phyloP scores from a whole-genome alignment of 345 rosid genomes.

The Cardamine occulta region DNA sequence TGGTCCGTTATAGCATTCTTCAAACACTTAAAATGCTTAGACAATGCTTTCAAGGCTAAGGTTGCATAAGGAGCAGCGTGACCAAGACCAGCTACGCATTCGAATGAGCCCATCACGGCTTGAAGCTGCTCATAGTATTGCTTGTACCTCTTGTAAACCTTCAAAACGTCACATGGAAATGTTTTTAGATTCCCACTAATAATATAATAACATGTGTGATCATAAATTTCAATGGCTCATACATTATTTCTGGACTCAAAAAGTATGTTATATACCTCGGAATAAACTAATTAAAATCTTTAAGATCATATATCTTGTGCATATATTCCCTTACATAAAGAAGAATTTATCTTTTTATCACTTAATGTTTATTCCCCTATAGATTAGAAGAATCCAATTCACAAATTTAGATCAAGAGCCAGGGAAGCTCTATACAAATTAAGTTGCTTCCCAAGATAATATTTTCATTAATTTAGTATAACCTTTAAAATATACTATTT shows the following conservation, averaged over 20 bases:
- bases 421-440: slow-evolving; percentile 41
- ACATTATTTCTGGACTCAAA: slow-evolving; percentile 11
- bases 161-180: slow-evolving; percentile 31
- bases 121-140: slow-evolving; percentile 85
- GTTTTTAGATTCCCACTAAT: slow-evolving; percentile 14
- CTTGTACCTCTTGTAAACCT: slow-evolving; percentile 86
- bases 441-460: slow-evolving; percentile 24
- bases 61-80: slow-evolving; percentile 83
- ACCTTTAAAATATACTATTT: slow-evolving; percentile 9
- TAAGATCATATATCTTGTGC: slow-evolving; percentile 24
- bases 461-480: slow-evolving; percentile 3
- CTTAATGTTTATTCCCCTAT: slow-evolving; percentile 39
- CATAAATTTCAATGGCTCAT: slow-evolving; percentile 1
- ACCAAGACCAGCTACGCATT: slow-evolving; percentile 80
- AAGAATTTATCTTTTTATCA: slow-evolving; percentile 49
- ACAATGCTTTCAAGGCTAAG: slow-evolving; percentile 72
- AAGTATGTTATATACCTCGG: slow-evolving; percentile 36
- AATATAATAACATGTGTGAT: neutral
- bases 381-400: slow-evolving; percentile 57
- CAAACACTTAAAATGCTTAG: slow-evolving; percentile 77
- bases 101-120: slow-evolving; percentile 74
- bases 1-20: slow-evolving; percentile 79
- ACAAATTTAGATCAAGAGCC: slow-evolving; percentile 35
- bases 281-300: slow-evolving; percentile 34
- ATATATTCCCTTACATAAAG: slow-evolving; percentile 55